Evolutionary conservation across 2,329 filamentous ascomycete genomes (phyloP).

Genomic region (Talaromyces sp.): DNA sequence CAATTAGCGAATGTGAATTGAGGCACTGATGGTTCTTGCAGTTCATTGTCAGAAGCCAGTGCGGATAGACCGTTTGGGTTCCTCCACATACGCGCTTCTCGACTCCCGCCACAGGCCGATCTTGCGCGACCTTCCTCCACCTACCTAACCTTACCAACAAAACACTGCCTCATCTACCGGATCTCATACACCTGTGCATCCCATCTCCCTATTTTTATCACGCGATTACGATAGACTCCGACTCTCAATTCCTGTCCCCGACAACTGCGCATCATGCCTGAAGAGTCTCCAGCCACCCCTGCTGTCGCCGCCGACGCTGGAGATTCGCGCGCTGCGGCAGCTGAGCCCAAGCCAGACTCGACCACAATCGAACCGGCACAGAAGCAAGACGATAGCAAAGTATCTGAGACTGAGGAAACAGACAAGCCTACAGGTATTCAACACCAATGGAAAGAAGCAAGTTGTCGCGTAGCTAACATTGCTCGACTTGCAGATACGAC

Average conservation of each 20-base stretch:
- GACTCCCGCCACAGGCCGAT: constrained; percentile 24
- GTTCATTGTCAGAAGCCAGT: background rate
- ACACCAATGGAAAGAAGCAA: background rate
- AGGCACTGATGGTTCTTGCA: too few relatives aligned
- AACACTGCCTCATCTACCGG: background rate
- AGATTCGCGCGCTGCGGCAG: constrained; percentile 28
- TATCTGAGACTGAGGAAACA: constrained; percentile 19
- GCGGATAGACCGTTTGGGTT: background rate
- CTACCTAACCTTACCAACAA: background rate
- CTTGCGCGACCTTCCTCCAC: constrained; percentile 1
- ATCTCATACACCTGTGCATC: background rate
- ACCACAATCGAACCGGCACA: constrained; percentile 19
- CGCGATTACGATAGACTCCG: background rate
- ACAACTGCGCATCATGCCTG: constrained; percentile 34
- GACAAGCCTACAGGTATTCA: constrained; percentile 29
- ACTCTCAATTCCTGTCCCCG: background rate
- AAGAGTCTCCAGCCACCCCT: constrained; percentile 32
- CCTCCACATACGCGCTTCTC: constrained; percentile 19
- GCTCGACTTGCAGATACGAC: background rate
- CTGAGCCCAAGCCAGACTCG: constrained; percentile 22
- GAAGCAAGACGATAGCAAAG: constrained; percentile 4
- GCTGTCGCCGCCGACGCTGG: constrained; percentile 26
- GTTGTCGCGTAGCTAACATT: background rate
- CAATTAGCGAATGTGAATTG: too few relatives aligned
- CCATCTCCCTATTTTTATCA: background rate